Conservation (phyloP, 345 rosid species). For the Populus alba region DNA sequence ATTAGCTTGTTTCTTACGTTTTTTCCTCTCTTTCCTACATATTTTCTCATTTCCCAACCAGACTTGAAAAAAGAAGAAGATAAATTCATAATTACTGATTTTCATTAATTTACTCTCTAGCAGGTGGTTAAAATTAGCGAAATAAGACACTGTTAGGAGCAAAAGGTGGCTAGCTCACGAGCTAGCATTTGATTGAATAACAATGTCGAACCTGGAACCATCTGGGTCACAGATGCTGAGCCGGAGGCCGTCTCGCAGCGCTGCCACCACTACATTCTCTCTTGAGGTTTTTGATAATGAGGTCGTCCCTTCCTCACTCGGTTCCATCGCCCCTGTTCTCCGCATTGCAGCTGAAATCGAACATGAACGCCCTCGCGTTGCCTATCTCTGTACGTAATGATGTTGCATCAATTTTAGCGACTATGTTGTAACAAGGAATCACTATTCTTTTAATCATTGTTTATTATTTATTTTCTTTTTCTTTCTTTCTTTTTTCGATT, state of each 20-base stretch:
- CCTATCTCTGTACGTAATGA: conserved; percentile 70
- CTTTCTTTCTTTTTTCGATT: neutral
- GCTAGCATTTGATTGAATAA: neutral
- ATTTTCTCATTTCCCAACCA: no score
- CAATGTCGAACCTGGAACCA: conserved; percentile 31
- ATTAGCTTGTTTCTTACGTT: no score
- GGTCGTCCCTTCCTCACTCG: conserved; percentile 88
- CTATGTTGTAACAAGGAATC: neutral
- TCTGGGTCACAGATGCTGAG: conserved; percentile 48
- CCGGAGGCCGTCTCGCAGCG: conserved; percentile 90
- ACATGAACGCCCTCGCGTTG: conserved; percentile 92
- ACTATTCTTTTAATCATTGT: neutral
- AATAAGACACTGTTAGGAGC: conserved; percentile 13
- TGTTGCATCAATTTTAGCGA: neutral
- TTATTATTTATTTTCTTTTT: neutral
- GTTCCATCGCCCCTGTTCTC: conserved; percentile 77
- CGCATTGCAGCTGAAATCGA: conserved; percentile 88
- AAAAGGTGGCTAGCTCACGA: conserved; percentile 28
- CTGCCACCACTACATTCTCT: conserved; percentile 80
- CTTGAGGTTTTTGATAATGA: conserved; percentile 92
- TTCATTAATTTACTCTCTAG: no score
- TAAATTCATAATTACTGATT: no score
- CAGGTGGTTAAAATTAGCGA: no score
- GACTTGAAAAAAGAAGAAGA: no score
- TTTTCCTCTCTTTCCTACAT: no score